Evolutionary conservation across 73 alveolate genomes (phyloP), one percentile per base, ranked within the genome.

Genomic region (Stentor coeruleus): DNA sequence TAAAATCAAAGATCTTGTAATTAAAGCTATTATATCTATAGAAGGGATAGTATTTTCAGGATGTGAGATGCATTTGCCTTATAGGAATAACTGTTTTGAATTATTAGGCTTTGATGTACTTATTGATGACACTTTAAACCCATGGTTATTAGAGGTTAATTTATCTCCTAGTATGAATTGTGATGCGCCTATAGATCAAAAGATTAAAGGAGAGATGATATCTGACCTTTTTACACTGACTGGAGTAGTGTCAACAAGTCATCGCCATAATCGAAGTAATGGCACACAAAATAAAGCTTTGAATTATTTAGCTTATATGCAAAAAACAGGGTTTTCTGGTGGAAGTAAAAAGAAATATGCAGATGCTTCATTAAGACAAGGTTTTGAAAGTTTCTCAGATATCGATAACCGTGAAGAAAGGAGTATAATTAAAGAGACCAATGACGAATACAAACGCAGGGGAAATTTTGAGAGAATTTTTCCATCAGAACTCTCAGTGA

Each of bases 101-200:
- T 82, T 92, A 6, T 87, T 91, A 36, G 97, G 98, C 3, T 93
- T 91, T 59, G 98, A 93, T 86, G 85, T 93, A 28, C 75, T 93
- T 76, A 86, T 93, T 30, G 96, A 88, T 73, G 85, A 80, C 6
- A 77, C 84, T 35, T 89, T 96, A 4, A 91, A 91, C 40, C 98
- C 98, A 3, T 93, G 97, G 96, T 85, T 93, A 15, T 81, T 93
- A 60, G 98, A 93, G 86, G 95, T 93, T n/a, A 93, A 93, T 81
- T 76, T 91, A 60, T 85, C 93, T 60, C 98, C 98, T 33, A 76
- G 91, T 3, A 74, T 93, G 59, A 87, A 91, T 60, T 86, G 91
- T 72, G 89, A 89, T 86, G 58, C 95, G 59, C 86, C 89, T 55
- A 66, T 76, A 0, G 96, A 92, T 86, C 81, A 79, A 72, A 74